These are phyloP conservation scores for Flammula alnicola DNA, from an alignment of 1,284 basidiomycete genomes.

Conservation along the genomic window DNA sequence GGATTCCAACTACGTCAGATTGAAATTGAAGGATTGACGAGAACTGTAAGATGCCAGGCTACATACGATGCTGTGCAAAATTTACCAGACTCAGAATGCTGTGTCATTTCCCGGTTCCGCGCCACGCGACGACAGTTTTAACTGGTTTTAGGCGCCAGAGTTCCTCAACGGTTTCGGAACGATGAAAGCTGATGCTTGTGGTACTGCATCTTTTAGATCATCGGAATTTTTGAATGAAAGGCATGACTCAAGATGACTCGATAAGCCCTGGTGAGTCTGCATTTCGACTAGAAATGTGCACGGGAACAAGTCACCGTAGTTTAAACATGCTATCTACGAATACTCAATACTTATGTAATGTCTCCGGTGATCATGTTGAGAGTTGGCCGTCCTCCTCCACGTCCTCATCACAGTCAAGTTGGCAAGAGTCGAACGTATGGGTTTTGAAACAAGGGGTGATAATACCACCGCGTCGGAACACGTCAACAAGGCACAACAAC, in stretches of 20 bases:
- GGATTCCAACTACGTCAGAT: constrained; percentile 5
- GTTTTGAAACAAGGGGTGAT: too few species aligned
- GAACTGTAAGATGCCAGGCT: not conserved
- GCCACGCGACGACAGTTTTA: not conserved
- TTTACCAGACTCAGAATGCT: not conserved
- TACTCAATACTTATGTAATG: too few species aligned
- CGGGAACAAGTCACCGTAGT: too few species aligned
- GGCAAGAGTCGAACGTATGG: too few species aligned
- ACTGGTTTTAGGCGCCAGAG: constrained; percentile 2
- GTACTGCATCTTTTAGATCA: not conserved
- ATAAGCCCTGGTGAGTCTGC: too few species aligned
- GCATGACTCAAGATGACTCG: constrained; percentile 2
- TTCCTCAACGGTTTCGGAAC: not conserved
- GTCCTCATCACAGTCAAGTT: too few species aligned
- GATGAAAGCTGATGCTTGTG: too few species aligned
- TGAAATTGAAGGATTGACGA: not conserved
- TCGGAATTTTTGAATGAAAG: not conserved
- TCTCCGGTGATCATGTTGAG: too few species aligned
- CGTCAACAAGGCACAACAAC: constrained; percentile 30
- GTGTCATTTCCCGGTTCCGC: not conserved
- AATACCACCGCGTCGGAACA: too few species aligned
- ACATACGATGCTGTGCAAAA: constrained; percentile 6
- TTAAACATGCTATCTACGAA: too few species aligned
- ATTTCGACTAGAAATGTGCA: too few species aligned
- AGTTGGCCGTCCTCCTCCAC: too few species aligned